Evolutionary conservation across 805 yeast species (phyloP), one percentile per base, ranked within the genome.

Genomic region (Blastobotrys parvus): DNA sequence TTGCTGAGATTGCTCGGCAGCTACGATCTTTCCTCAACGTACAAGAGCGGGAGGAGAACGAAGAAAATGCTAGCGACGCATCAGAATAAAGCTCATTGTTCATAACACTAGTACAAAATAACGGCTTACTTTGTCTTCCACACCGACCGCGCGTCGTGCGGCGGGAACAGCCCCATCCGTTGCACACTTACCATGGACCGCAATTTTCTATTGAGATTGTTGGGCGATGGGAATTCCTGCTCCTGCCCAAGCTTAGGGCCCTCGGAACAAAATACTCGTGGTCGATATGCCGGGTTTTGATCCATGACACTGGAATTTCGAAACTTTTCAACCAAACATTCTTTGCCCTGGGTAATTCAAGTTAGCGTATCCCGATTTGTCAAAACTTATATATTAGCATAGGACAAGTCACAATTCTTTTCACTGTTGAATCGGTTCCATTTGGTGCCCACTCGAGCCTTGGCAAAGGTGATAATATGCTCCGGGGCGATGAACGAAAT

Each of bases 251-350:
- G 58, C 10, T 52, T 45, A 1, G 62, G 62, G 0, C 78, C 78
- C 3, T 60, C 62, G 1, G 76, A 65, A 48, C 63, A 55, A 49
- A 68, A 74, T n/a, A 74, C 53, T 45, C 63, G 64, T 0, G 79
- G 79, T 15, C 75, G 62, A 51, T 68, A 74, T 4, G 64, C 69
- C 0, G 69, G 68, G 34, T 67, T 68, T 52, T 64, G 69, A 34
- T 62, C 64, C 77, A 74, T 69, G 7, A 74, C 74, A 23, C 67
- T 68, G 4, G 78, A 74, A 50, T 64, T 64, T 35, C 73, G 62
- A 55, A 74, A 75, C 49, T 72, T 72, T 32, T 69, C 68, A 37
- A 72, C 62, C 29, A 74, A 60, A 18, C 64, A 61, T 7, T 60
- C 63, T 35, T 62, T 61, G 7, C 78, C 78, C 55, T 74, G 79